Evolutionary conservation across 2,329 filamentous ascomycete species (phyloP), one percentile per base, ranked within the genome.

Genomic region (Pseudogymnoascus sp.): DNA sequence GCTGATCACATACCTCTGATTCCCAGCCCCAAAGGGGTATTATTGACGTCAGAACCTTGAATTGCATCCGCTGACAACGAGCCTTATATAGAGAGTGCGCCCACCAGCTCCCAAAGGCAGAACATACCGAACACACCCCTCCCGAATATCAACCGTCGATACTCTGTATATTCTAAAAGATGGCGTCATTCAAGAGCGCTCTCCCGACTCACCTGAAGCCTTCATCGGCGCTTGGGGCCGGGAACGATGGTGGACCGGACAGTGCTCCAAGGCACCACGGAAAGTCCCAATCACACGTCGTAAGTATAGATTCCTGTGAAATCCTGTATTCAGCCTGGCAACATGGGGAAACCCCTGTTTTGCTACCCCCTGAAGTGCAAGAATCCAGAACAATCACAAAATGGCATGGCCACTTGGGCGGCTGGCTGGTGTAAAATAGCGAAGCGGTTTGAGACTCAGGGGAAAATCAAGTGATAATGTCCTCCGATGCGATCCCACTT

Each of bases 261-360:
- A 79, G 74, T 63, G 75, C 84, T 65, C 76, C 80, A 68, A 79
- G 80, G 67, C 89, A 90, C 72, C 88, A 92, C 74, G 88, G 88
- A 77, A 92, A 92, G 82, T 88, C 87, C 67, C 86, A 88, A 74
- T 90, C 87, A 63, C 88, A 92, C 76, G 89, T 92, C 84, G 88
- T 88, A 76, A 83, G 88, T 85, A 61, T 15, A 9, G 30, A 23
- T 52, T 52, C 45, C 45, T 52, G 45, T 52, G 26, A 18, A 30
- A 9, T 52, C 26, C n/a, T 52, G 45, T 52, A 26, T 52, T 30
- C 26, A 18, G 41, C 3, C 26, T 19, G 13, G 26, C 45, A 30
- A 19, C 15, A 30, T 12, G 13, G 18, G 15, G n/a, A 19, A 13
- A 26, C 45, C 26, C 45, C 45, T 52, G 8, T 30, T 26, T 52